A percentile compares a stretch with the other conserved stretches of the same genome.
These are phyloP conservation scores for Xerocomus nothofagi DNA, from an alignment of 1,284 basidiomycete species.

Conservation along the genomic window DNA sequence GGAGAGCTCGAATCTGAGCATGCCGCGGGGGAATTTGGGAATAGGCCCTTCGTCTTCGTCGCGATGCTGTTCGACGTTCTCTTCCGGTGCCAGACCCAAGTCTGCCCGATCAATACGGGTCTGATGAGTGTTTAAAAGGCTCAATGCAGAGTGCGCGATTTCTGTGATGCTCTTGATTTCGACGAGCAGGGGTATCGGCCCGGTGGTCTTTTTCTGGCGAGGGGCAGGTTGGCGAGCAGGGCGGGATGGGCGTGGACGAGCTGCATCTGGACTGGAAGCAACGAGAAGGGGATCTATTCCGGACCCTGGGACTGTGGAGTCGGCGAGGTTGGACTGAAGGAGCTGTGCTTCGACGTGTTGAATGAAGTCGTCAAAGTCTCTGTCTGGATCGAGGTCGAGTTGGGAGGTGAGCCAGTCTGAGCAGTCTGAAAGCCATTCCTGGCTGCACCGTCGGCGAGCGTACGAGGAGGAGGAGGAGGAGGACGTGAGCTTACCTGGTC, in stretches of 20 bases:
- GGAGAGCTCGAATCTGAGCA: slow-evolving; percentile 65
- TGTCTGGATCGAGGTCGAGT: slow-evolving; percentile 44
- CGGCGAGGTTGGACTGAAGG: slow-evolving; percentile 65
- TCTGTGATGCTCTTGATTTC: slow-evolving; percentile 75
- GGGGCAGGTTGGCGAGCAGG: background rate
- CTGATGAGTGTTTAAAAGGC: slow-evolving; percentile 59
- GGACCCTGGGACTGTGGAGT: slow-evolving; percentile 67
- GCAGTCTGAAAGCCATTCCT: slow-evolving; percentile 76
- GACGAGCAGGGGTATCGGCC: slow-evolving; percentile 55
- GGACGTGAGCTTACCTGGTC: slow-evolving; percentile 46
- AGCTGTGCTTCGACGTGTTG: slow-evolving; percentile 60
- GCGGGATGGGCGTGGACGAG: background rate
- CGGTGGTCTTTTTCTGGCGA: slow-evolving; percentile 33
- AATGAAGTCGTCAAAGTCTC: slow-evolving; percentile 49
- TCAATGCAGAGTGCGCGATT: slow-evolving; percentile 71
- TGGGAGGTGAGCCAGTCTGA: slow-evolving; percentile 60
- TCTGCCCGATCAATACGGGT: slow-evolving; percentile 62
- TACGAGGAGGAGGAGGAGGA: background rate
- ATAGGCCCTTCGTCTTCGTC: slow-evolving; percentile 71
- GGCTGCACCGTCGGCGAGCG: background rate
- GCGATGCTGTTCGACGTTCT: slow-evolving; percentile 46
- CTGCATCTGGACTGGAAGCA: slow-evolving; percentile 13
- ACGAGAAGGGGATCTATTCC: slow-evolving; percentile 58
- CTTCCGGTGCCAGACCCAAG: slow-evolving; percentile 44
- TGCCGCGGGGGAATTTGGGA: slow-evolving; percentile 70